phyloP scores from a whole-genome alignment of 139 green algal genomes.

The Picochlorum costavermella region DNA sequence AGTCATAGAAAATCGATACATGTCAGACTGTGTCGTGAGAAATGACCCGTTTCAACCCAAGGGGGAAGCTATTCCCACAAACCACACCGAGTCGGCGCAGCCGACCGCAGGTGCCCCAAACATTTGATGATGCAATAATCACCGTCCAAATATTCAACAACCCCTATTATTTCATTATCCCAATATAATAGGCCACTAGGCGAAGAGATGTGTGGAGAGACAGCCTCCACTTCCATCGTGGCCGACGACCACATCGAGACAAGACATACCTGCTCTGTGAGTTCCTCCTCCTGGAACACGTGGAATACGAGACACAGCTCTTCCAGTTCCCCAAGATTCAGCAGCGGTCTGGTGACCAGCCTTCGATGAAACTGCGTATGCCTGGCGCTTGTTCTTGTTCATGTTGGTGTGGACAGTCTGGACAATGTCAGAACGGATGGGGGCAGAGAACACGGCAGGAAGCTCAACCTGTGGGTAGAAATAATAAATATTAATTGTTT shows the following conservation, averaged over 20 bases:
- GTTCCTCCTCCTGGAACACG: slow-evolving; percentile 94
- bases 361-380: slow-evolving; percentile 88
- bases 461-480: slow-evolving; percentile 53
- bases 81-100: background rate
- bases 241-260: background rate
- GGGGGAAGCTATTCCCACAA: too few relatives aligned
- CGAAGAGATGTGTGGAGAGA: too few relatives aligned
- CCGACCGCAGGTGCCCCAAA: background rate
- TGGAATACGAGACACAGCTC: slow-evolving; percentile 98
- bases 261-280: slow-evolving; percentile 66
- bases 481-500: slow-evolving; percentile 4
- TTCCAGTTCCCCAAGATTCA: slow-evolving; percentile 98
- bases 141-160: background rate
- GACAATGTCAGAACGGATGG: slow-evolving; percentile 89
- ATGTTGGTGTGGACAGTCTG: slow-evolving; percentile 83
- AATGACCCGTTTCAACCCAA: too few relatives aligned
- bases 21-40: background rate
- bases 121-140: background rate
- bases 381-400: slow-evolving; percentile 94
- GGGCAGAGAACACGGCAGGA: slow-evolving; percentile 83
- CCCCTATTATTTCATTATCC: background rate
- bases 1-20: background rate
- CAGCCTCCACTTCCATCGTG: background rate
- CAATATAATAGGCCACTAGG: too few relatives aligned
- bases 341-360: slow-evolving; percentile 95